Evolutionary conservation across 345 rosid genomes (phyloP).

Genomic region (Boechera divaricarpa): DNA sequence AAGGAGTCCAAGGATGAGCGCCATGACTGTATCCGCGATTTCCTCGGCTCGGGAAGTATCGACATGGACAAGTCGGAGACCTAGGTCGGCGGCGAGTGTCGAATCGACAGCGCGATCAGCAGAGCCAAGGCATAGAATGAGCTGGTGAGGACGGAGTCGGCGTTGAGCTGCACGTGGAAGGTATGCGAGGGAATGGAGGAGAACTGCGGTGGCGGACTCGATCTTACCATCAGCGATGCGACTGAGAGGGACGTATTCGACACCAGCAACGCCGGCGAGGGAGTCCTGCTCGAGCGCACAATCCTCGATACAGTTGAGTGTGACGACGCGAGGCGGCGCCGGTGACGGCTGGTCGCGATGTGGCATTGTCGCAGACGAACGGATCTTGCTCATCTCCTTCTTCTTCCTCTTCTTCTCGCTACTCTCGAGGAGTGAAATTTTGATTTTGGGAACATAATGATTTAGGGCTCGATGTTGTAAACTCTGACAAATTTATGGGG

Average conservation of each 20-base stretch:
- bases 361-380: slow-evolving; percentile 64
- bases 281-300: slow-evolving; percentile 80
- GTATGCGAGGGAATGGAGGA: slow-evolving; percentile 91
- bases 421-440: slow-evolving; percentile 38
- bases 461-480: slow-evolving; percentile 32
- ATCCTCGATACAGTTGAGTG: slow-evolving; percentile 95
- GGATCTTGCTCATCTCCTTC: slow-evolving; percentile 45
- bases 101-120: slow-evolving; percentile 93
- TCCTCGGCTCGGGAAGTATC: slow-evolving; percentile 95
- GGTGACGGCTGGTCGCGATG: slow-evolving; percentile 55
- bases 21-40: slow-evolving; percentile 98
- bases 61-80: slow-evolving; percentile 89
- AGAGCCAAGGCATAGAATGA: slow-evolving; percentile 93
- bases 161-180: slow-evolving; percentile 99
- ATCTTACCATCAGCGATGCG: slow-evolving; percentile 86
- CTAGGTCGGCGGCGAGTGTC: slow-evolving; percentile 87
- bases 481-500: not conserved
- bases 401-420: slow-evolving; percentile 31
- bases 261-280: slow-evolving; percentile 75
- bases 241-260: slow-evolving; percentile 95
- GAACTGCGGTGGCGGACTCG: slow-evolving; percentile 89
- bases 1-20: slow-evolving; percentile 91
- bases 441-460: slow-evolving; percentile 27
- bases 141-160: slow-evolving; percentile 94
- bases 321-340: slow-evolving; percentile 66